Conservation (phyloP, 257 asterid genomes). For the Cinchona pubescens region DNA sequence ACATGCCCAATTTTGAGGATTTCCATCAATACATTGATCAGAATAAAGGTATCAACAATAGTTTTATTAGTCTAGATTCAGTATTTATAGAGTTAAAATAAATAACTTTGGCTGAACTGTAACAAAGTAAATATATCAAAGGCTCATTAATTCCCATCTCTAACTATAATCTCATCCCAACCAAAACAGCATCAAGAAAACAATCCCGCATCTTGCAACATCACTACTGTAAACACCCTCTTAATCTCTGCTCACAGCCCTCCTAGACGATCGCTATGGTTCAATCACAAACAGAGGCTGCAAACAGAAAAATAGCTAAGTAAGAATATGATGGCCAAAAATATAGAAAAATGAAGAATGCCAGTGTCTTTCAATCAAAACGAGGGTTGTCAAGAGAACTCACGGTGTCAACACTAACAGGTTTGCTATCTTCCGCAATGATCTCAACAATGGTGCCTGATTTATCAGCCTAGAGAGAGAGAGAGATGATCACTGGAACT, state of each 20-base stretch:
- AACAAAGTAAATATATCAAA: conserved; percentile 12
- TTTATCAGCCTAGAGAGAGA: conserved; percentile 57
- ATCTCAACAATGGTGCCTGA: conserved; percentile 72
- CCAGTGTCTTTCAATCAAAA: neutral
- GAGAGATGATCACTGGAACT: neutral
- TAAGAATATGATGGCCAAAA: conserved; percentile 9
- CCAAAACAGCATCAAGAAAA: conserved; percentile 6
- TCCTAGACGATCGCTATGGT: conserved; percentile 42
- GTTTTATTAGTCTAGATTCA: conserved; percentile 13
- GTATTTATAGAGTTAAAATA: conserved; percentile 2
- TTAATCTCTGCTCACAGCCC: conserved; percentile 19
- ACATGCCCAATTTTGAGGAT: neutral
- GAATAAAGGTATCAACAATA: neutral
- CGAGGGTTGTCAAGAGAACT: conserved; percentile 31
- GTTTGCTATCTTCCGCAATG: conserved; percentile 72
- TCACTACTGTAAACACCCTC: neutral
- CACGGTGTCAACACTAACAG: conserved; percentile 74
- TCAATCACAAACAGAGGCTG: conserved; percentile 83
- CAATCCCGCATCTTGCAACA: neutral
- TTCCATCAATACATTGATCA: neutral
- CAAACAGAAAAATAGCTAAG: conserved; percentile 11
- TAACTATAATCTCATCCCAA: conserved; percentile 20
- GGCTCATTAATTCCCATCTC: conserved; percentile 4
- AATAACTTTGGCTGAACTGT: conserved; percentile 4
- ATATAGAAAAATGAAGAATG: neutral